Base-by-base conservation (phyloP, 225 moss, liverwort and hornwort species). In the Polytrichum formosum region DNA sequence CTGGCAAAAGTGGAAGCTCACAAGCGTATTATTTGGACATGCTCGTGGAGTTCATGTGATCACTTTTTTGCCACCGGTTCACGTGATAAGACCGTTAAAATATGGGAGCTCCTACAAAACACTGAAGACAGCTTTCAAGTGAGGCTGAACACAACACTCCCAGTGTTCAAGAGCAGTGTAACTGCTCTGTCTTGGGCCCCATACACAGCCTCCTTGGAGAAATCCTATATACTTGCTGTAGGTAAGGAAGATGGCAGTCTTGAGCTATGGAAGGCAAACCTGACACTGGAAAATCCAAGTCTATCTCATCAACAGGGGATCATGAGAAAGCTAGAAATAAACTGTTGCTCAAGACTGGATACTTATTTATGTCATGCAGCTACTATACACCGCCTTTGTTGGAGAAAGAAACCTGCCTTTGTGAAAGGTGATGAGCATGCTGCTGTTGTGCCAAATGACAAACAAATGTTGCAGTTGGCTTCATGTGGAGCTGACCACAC, bases 1-100 rank as follows among this genome's bases (percentile, higher is more conserved):
- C 28, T 92, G 28, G 72, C 86, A 37, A 88, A 79, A 79, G 78
- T 91, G 64, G 94, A 94, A 63, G 92, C 84, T n/a, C 97, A 98
- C 74, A 98, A 92, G 78, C 88, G 97, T 18, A 91, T 98, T 54
- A 91, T 98, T 62, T 98, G 97, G 97, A 82, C 92, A 20, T 98
- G 97, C 77, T 86, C 92, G 26, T 98, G 97, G 97, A 94, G 94
- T 80, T 83, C 77, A 54, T 94, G 94, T 75, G 92, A 91, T 37
- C 76, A 71, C 5, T 82, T 85, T 35, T 98, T 98, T 69, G 88
- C 97, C 17, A 92, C 97, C 31, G 97, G 97, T 7, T 94, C 97
- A 61, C 80, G 97, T 55, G 97, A 98, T 75, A 85, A 82, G 73
- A 54, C 72, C 8, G 90, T 98, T 21, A 98, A 98, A 68, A 76